phyloP scores from a whole-genome alignment of 805 yeast species.

The Wickerhamomyces sydowiorum region DNA sequence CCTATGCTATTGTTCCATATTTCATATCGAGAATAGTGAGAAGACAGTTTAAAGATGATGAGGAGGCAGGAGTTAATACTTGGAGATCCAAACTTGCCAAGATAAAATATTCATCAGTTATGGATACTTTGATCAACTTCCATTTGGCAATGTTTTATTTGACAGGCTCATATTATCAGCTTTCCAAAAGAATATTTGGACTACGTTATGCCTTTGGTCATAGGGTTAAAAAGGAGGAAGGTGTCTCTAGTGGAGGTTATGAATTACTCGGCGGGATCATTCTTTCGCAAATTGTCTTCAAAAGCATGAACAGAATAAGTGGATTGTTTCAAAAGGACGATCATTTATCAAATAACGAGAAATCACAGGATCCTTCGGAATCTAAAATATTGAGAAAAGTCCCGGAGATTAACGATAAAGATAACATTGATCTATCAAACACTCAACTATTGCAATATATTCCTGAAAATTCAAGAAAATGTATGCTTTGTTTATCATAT shows the following conservation, averaged over 20 bases:
- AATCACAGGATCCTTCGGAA: conserved; percentile 8
- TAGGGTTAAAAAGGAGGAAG: conserved; percentile 37
- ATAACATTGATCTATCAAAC: conserved; percentile 52
- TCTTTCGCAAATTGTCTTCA: conserved; percentile 45
- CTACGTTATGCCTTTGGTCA: conserved; percentile 75
- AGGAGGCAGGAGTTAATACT: conserved; percentile 12
- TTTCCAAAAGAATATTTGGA: conserved; percentile 74
- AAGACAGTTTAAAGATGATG: conserved; percentile 7
- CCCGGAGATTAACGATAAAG: not conserved
- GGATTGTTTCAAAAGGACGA: conserved; percentile 5
- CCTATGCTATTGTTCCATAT: conserved; percentile 63
- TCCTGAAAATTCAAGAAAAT: conserved; percentile 62
- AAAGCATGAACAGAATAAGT: conserved; percentile 18
- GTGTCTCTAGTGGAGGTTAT: conserved; percentile 51
- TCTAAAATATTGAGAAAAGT: conserved; percentile 8
- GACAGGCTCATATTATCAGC: conserved; percentile 72
- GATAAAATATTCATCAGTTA: conserved; percentile 37
- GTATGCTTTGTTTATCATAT: conserved; percentile 77
- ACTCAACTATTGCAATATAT: conserved; percentile 56
- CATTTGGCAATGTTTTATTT: conserved; percentile 83
- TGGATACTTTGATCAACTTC: conserved; percentile 52
- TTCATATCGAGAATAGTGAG: conserved; percentile 27
- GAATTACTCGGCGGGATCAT: conserved; percentile 67
- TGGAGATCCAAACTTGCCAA: conserved; percentile 13
- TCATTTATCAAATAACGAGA: conserved; percentile 5